These are phyloP conservation scores for Liquidambar formosana DNA, from an alignment of 164 flowering plant genomes.

Conservation along the genomic window DNA sequence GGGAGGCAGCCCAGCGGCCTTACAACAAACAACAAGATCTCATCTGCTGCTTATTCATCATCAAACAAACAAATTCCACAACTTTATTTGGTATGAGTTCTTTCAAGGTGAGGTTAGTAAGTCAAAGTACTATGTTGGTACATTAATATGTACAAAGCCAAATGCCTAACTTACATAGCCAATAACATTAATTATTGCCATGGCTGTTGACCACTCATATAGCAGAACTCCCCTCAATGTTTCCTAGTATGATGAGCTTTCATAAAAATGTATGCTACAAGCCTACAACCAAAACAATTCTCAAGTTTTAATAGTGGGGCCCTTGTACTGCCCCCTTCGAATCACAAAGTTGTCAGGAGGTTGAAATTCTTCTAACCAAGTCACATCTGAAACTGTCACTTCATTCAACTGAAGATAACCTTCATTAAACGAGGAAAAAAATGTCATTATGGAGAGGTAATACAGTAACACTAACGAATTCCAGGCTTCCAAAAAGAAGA, in stretches of 20 bases:
- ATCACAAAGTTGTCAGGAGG: conserved; percentile 76
- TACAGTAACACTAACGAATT: neutral
- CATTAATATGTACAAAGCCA: conserved; percentile 33
- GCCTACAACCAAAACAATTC: conserved; percentile 6
- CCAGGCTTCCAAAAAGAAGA: no score
- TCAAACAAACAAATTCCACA: conserved; percentile 9
- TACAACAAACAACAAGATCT: neutral
- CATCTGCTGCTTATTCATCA: conserved; percentile 4
- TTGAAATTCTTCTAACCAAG: conserved; percentile 74
- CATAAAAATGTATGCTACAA: conserved; percentile 25
- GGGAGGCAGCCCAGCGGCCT: no score
- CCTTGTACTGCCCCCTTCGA: conserved; percentile 62
- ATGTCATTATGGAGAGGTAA: neutral
- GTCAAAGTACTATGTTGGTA: conserved; percentile 15
- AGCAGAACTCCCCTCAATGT: conserved; percentile 25
- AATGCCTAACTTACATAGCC: conserved; percentile 26
- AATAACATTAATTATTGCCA: conserved; percentile 23
- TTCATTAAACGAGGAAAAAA: conserved; percentile 12
- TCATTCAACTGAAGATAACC: conserved; percentile 44
- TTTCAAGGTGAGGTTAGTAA: conserved; percentile 28
- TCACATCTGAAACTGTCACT: conserved; percentile 44
- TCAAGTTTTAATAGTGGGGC: conserved; percentile 55
- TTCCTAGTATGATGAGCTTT: conserved; percentile 15
- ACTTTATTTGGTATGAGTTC: neutral
- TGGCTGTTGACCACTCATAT: conserved; percentile 23